Evolutionary conservation across 148 eudicot species (phyloP), one percentile per base, ranked within the genome.

Genomic region (Hydrangea macrophylla): DNA sequence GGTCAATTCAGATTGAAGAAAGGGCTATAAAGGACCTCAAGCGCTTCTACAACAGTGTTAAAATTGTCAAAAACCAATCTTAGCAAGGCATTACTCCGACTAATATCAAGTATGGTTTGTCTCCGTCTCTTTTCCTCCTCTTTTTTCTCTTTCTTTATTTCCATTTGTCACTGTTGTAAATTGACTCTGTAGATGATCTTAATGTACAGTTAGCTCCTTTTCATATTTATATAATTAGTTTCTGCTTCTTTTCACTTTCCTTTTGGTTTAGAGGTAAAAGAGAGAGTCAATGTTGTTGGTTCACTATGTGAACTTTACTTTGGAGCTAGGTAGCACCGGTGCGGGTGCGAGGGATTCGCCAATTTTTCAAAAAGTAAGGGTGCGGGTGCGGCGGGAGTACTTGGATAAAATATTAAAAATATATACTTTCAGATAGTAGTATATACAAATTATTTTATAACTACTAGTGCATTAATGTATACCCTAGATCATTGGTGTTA

Each of bases 1-100:
- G 96, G 51, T 88, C 92, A 9, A 94, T 94, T 67, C 98, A 94
- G 79, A 90, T 86, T 6, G 98, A 90, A 84, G 98, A 90, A 69
- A 90, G 65, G 86, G 98, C 98, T 13, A 88, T 94, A 58, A 94
- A 94, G 77, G 98, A 94, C 72, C 86, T 94, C 39, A 86, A 70
- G 76, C 96, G 98, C 62, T 88, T 90, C 58, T 94, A 94, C 84
- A 88, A 85, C 86, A 85, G 70, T 23, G 98, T 94, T 62, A 94
- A 76, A 76, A 76, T 94, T 31, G 90, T 94, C 20, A 90, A 78
- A 79, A 85, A 86, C 79, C 92, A 75, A 54, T 70, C 61, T 3
- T 78, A 55, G 22, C 12, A 42, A 31, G 13, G 58, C 2, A 48
- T 0, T 18, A 22, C 23, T 18, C 23, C n/a, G 53, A 48, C 53